These are phyloP conservation scores for Diaporthe longicolla DNA, from an alignment of 2,329 filamentous ascomycete species.

Conservation along the genomic window DNA sequence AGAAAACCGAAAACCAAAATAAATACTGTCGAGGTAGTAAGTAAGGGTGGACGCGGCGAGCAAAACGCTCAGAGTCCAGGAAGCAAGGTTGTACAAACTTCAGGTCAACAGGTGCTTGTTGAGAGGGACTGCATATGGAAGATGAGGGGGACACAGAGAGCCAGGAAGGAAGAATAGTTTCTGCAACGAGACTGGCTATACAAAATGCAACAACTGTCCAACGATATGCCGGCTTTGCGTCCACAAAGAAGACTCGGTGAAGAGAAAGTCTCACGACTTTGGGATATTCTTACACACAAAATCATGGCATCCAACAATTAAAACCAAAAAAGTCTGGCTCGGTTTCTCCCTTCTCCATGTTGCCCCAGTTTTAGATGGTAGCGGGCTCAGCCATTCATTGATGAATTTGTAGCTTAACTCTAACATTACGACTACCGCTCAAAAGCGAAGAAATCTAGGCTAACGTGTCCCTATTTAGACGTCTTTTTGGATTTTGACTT, in stretches of 20 bases:
- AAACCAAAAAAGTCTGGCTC: conserved; percentile 15
- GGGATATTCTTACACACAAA: not conserved
- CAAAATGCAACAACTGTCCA: not conserved
- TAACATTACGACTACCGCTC: conserved; percentile 40
- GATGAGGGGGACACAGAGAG: not conserved
- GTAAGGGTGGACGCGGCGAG: not conserved
- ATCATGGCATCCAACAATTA: not conserved
- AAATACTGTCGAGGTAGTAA: not conserved
- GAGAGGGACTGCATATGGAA: not conserved
- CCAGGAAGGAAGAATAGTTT: not conserved
- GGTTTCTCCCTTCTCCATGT: conserved; percentile 15
- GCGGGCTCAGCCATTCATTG: conserved; percentile 8
- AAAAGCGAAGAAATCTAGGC: conserved; percentile 36
- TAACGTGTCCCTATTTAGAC: conserved; percentile 33
- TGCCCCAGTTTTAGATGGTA: not conserved
- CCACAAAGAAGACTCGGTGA: not conserved
- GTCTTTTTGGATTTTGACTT: conserved; percentile 37
- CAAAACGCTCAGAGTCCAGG: not conserved
- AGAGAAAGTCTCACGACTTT: not conserved
- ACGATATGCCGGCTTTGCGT: not conserved
- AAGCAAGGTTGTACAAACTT: not conserved
- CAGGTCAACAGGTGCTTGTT: not conserved
- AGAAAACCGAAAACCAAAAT: not conserved
- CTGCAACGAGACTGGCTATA: not conserved
- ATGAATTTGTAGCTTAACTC: conserved; percentile 22